Conservation (phyloP, 768 basidiomycete species). For the Boletus vermiculosoides region DNA sequence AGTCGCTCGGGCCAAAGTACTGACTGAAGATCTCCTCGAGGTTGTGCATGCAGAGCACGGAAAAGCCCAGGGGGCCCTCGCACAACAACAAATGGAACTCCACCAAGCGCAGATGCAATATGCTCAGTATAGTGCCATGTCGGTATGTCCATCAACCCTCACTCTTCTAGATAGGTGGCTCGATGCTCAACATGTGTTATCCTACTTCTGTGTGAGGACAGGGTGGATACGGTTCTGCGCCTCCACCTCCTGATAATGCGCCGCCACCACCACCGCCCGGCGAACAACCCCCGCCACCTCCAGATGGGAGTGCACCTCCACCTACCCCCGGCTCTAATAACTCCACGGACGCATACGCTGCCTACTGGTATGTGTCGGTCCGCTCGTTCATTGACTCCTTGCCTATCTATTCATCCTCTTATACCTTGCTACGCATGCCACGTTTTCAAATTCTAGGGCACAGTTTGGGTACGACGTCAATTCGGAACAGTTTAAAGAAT, state of each 20-base stretch:
- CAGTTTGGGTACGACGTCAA: conserved; percentile 87
- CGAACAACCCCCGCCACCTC: conserved; percentile 54
- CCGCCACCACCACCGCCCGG: conserved; percentile 50
- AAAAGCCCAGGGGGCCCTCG: conserved; percentile 64
- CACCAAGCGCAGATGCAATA: conserved; percentile 83
- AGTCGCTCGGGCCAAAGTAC: conserved; percentile 79
- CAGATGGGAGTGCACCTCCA: conserved; percentile 43
- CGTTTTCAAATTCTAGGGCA: conserved; percentile 48
- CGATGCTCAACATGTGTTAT: background rate
- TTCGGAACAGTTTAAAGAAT: conserved; percentile 76
- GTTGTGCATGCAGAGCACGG: conserved; percentile 88
- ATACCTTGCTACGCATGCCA: background rate
- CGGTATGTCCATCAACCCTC: conserved; percentile 38
- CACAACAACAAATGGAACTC: conserved; percentile 83
- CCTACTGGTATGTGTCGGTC: conserved; percentile 53
- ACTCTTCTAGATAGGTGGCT: background rate
- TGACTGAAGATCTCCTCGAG: conserved; percentile 85
- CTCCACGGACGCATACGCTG: conserved; percentile 53
- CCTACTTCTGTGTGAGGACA: conserved; percentile 12
- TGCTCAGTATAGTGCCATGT: conserved; percentile 65
- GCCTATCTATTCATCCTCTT: background rate
- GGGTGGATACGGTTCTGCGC: conserved; percentile 38
- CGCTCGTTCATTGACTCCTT: background rate
- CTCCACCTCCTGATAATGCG: conserved; percentile 35
- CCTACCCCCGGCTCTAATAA: conserved; percentile 41